Evolutionary conservation across 2,329 filamentous ascomycete genomes (phyloP), one percentile per base, ranked within the genome.

Genomic region (Alternaria brassicae): DNA sequence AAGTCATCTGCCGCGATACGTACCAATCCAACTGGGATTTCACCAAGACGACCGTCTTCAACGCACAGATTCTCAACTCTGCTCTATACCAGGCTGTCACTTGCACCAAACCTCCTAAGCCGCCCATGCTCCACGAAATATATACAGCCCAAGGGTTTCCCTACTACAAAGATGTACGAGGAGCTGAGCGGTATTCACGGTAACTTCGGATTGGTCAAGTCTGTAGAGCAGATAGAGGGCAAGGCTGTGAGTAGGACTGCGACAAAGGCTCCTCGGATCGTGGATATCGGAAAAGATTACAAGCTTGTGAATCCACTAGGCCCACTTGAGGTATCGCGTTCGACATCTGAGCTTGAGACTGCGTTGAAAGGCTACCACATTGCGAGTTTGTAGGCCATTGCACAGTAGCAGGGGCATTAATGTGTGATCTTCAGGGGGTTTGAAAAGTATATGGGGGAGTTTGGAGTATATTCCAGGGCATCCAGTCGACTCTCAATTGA

Each of bases 11-110:
- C 0, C 23, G 53, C 9, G 80, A 82, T 56, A 45, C 53, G 2
- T 21, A 72, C 6, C 48, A 39, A 3, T 39, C 37, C 41, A 1
- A 60, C 64, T 36, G 49, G 62, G 36, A 60, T 4, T 27, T 27
- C 8, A 32, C n/a, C 2, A 49, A 52, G 6, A 70, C 72, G 13
- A 74, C 63, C 21, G 66, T 77, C 36, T 72, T 81, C 65, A 80
- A 81, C 54, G 67, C 80, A 1, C 78, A 81, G 52, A 75, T 81
- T 17, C 65, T 82, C 40, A 79, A 81, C 61, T 72, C 76, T 3
- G 56, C 54, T 0, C 48, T 53, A 6, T 82, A 80, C 66, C 36
- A 71, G 4, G 34, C 59, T 7, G 63, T 81, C 30, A 82, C 79
- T 4, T 79, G 80, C 8, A 53, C 70, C 7, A 45, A 62, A 0